phyloP scores from a whole-genome alignment of 1,284 basidiomycete genomes.

The Singerocomus inundabilis region DNA sequence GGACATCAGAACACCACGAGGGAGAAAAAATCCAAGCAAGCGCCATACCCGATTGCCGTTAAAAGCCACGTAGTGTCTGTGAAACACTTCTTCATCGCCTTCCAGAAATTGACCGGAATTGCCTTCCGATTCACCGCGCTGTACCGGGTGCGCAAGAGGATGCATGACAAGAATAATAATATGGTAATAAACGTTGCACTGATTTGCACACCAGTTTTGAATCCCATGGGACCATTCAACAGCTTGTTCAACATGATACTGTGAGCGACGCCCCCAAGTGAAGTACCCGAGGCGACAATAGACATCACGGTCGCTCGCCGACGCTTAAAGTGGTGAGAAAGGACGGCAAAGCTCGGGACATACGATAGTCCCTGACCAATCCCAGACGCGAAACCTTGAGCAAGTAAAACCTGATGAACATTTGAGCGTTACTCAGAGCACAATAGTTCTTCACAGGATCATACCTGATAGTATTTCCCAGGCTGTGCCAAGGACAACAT shows the following conservation, averaged over 20 bases:
- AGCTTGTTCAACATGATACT: slow-evolving; percentile 43
- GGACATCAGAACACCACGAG: not conserved
- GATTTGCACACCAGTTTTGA: no score
- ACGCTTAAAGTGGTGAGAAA: slow-evolving; percentile 38
- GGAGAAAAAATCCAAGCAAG: not conserved
- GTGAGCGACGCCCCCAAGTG: slow-evolving; percentile 32
- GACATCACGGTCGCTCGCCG: slow-evolving; percentile 32
- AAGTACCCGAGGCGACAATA: slow-evolving; percentile 31
- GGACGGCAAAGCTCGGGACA: slow-evolving; percentile 31
- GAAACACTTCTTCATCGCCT: slow-evolving; percentile 23
- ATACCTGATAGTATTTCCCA: slow-evolving; percentile 36
- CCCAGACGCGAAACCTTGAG: no score
- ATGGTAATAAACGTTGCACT: slow-evolving; percentile 31
- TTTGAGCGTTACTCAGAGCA: not conserved
- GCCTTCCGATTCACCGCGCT: not conserved
- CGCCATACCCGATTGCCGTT: slow-evolving; percentile 23
- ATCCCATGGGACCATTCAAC: slow-evolving; percentile 30
- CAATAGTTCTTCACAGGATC: not conserved
- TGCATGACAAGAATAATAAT: slow-evolving; percentile 28
- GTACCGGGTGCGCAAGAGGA: slow-evolving; percentile 32
- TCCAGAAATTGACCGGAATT: slow-evolving; percentile 14
- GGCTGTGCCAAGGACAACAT: slow-evolving; percentile 38
- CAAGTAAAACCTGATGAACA: no score
- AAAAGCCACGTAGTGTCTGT: slow-evolving; percentile 22
- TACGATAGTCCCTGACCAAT: no score